Percentiles rank a stretch among this genome's conserved stretches.
phyloP scores from a whole-genome alignment of 2,329 filamentous ascomycete genomes.

The Nothophoma quercina region DNA sequence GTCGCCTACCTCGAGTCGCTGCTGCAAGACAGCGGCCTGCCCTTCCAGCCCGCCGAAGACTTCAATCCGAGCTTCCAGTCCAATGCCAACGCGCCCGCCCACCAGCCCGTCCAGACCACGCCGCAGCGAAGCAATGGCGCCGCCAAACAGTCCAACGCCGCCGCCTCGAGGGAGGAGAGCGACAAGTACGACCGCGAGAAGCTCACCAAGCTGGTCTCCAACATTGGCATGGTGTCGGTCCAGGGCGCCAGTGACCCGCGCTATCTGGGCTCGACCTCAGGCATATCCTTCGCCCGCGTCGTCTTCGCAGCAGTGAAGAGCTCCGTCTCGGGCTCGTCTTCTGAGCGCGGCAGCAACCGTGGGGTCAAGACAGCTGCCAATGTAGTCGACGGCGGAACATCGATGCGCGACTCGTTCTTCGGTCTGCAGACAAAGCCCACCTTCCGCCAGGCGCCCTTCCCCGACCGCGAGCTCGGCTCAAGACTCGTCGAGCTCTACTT shows the following conservation, averaged over 20 bases:
- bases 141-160: conserved; percentile 25
- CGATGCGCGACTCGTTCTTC: conserved; percentile 95
- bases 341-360: conserved; percentile 69
- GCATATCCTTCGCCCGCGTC: conserved; percentile 92
- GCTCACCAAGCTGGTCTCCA: conserved; percentile 71
- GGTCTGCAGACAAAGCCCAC: conserved; percentile 91
- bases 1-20: conserved; percentile 83
- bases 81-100: conserved; percentile 39
- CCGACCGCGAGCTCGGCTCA: conserved; percentile 75
- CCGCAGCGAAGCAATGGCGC: conserved; percentile 12
- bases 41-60: conserved; percentile 73
- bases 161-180: conserved; percentile 43
- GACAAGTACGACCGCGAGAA: conserved; percentile 66
- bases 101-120: conserved; percentile 24
- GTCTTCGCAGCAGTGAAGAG: conserved; percentile 93
- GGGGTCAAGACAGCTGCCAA: conserved; percentile 61
- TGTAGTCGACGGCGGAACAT: conserved; percentile 69
- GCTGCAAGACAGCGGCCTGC: conserved; percentile 71
- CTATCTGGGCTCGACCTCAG: conserved; percentile 84
- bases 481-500: conserved; percentile 86
- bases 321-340: conserved; percentile 63
- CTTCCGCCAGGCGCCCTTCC: conserved; percentile 85
- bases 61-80: conserved; percentile 60
- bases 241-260: conserved; percentile 80
- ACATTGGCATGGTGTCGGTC: conserved; percentile 78